phyloP scores from a whole-genome alignment of 257 asterid species.

The Linaria vulgaris region DNA sequence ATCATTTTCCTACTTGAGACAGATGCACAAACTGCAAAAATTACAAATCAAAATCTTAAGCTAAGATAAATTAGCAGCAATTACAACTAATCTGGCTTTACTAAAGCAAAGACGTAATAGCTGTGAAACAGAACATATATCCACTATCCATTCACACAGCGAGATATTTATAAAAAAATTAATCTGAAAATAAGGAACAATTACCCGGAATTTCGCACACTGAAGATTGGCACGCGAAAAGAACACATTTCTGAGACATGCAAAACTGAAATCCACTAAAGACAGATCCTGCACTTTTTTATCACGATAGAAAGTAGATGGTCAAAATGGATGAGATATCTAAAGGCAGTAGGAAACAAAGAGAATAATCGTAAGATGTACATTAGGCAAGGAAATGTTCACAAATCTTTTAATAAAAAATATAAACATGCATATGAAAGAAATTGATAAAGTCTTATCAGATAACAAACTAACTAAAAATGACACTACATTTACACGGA shows the following conservation, averaged over 20 bases:
- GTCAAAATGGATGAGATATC: constrained; percentile 9
- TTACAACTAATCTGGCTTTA: not conserved
- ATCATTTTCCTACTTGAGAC: not conserved
- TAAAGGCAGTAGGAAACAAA: constrained; percentile 10
- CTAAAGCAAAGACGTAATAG: not conserved
- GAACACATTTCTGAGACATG: constrained; percentile 75
- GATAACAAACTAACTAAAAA: constrained; percentile 2
- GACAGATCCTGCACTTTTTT: constrained; percentile 74
- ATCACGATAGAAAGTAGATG: constrained; percentile 13
- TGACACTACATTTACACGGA: constrained; percentile 2
- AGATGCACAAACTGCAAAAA: not conserved
- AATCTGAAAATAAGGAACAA: constrained; percentile 22
- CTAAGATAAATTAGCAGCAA: not conserved
- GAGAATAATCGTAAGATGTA: constrained; percentile 3
- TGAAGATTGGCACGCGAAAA: constrained; percentile 95
- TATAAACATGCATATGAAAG: not conserved
- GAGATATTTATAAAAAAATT: constrained; percentile 16
- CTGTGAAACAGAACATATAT: not conserved
- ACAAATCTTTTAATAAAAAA: not conserved
- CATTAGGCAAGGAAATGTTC: not conserved
- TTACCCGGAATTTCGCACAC: constrained; percentile 82
- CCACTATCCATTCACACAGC: constrained; percentile 5
- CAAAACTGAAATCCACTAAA: constrained; percentile 89
- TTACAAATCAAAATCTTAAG: not conserved
- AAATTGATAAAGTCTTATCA: constrained; percentile 8